These are phyloP conservation scores for Talaromyces trachyspermus DNA, from an alignment of 495 filamentous ascomycete species.

Conservation along the genomic window DNA sequence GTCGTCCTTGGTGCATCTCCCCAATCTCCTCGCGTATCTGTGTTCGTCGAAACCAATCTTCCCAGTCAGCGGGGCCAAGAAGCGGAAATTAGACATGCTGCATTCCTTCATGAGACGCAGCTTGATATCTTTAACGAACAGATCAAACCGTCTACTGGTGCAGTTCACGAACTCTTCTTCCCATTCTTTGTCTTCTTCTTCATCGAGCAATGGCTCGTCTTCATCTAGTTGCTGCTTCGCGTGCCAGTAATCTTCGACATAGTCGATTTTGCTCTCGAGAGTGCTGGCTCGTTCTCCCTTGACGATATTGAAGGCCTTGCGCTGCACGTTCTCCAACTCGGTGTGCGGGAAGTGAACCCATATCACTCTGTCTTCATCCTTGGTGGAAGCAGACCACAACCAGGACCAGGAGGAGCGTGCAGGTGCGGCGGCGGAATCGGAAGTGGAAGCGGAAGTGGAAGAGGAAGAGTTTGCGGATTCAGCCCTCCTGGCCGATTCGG, in stretches of 20 bases:
- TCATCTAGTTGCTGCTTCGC: neutral
- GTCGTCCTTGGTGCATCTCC: neutral
- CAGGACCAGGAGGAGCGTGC: neutral
- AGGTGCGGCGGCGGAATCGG: neutral
- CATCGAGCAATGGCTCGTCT: neutral
- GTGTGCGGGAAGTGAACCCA: neutral
- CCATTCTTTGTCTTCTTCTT: neutral
- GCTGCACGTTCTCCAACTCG: neutral
- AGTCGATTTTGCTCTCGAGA: neutral
- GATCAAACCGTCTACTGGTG: neutral
- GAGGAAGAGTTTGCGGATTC: too few species aligned
- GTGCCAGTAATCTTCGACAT: neutral
- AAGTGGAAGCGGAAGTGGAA: too few species aligned
- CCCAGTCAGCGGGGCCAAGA: neutral
- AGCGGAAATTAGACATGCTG: constrained; percentile 3
- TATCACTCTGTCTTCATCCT: neutral
- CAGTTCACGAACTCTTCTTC: neutral
- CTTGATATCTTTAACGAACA: neutral
- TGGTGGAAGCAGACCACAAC: neutral
- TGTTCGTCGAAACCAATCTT: neutral
- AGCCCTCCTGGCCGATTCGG: too few species aligned
- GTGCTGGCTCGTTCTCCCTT: neutral
- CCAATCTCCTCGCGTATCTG: neutral
- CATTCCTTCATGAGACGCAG: neutral
- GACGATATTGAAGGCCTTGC: neutral